phyloP scores from a whole-genome alignment of 345 rosid species.

The Ceriops tagal region DNA sequence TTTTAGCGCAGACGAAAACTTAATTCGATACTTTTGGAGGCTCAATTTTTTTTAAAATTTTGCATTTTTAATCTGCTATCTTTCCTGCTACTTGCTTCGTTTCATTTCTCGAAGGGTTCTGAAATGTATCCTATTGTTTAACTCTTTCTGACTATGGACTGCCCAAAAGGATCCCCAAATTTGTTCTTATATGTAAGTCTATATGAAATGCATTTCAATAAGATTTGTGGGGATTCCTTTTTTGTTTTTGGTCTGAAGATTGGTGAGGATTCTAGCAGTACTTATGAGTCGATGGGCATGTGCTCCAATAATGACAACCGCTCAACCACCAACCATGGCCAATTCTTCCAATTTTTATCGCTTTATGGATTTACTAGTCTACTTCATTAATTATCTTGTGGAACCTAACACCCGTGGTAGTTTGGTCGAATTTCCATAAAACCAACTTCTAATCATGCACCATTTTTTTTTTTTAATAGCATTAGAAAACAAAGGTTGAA shows the following conservation, averaged over 20 bases:
- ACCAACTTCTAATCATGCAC: conserved; percentile 16
- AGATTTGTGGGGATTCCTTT: conserved; percentile 3
- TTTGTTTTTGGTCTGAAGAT: not conserved
- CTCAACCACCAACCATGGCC: conserved; percentile 31
- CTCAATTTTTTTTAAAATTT: no score
- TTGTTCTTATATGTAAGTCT: not conserved
- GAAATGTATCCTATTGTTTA: no score
- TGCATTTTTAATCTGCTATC: no score
- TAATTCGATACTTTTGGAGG: no score
- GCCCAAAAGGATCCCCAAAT: no score
- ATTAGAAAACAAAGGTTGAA: not conserved
- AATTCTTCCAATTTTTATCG: conserved; percentile 15
- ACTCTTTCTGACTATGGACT: no score
- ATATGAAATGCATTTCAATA: not conserved
- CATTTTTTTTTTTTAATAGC: no score
- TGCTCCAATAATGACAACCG: conserved; percentile 37
- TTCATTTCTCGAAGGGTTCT: no score
- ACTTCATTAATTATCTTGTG: not conserved
- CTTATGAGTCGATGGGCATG: conserved; percentile 27
- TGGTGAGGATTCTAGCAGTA: conserved; percentile 11
- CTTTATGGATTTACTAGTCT: conserved; percentile 1
- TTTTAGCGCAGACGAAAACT: no score
- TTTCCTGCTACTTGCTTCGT: no score
- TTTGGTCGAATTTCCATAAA: conserved; percentile 22
- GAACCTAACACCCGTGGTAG: conserved; percentile 18